Conservation (phyloP, 176 grass and related monocot genomes). For the Oryza glaberrima region DNA sequence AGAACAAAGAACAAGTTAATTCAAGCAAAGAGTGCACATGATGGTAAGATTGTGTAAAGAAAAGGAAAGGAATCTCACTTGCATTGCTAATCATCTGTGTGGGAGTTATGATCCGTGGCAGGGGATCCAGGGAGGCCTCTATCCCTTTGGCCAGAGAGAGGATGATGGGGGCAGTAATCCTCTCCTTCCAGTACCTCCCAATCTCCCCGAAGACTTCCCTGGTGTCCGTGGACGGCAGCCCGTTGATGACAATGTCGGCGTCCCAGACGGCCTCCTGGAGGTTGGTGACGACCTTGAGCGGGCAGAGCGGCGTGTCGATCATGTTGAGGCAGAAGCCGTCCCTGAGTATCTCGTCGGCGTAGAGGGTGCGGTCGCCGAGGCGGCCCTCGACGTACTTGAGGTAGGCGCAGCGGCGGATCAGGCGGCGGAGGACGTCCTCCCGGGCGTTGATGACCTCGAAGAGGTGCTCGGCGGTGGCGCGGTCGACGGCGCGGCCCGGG, state of each 20-base stretch:
- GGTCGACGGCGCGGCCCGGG: slow-evolving; percentile 74
- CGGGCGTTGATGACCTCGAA: slow-evolving; percentile 96
- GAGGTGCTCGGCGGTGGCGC: slow-evolving; percentile 76
- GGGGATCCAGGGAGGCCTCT: slow-evolving; percentile 77
- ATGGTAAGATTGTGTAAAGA: background rate
- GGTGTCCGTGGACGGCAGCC: slow-evolving; percentile 88
- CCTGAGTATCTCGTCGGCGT: slow-evolving; percentile 92
- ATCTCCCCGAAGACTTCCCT: slow-evolving; percentile 90
- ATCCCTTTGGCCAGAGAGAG: slow-evolving; percentile 96
- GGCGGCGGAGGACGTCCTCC: slow-evolving; percentile 86
- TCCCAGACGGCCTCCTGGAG: slow-evolving; percentile 99
- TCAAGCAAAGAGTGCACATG: slow-evolving; percentile 1
- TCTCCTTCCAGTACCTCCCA: slow-evolving; percentile 89
- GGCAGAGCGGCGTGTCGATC: slow-evolving; percentile 92
- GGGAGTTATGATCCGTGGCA: slow-evolving; percentile 93
- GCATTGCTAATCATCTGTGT: slow-evolving; percentile 95
- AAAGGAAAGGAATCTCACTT: slow-evolving; percentile 54
- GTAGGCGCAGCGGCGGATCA: slow-evolving; percentile 80
- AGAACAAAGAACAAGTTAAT: slow-evolving; percentile 35
- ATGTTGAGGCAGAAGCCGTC: slow-evolving; percentile 99
- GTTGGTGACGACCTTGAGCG: slow-evolving; percentile 97
- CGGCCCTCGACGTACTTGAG: slow-evolving; percentile 94
- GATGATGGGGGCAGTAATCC: slow-evolving; percentile 67
- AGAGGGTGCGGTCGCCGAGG: slow-evolving; percentile 83
- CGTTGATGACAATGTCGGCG: slow-evolving; percentile 94